Conservation (phyloP, 2,329 filamentous ascomycete species). For the Fusarium odoratissimum region DNA sequence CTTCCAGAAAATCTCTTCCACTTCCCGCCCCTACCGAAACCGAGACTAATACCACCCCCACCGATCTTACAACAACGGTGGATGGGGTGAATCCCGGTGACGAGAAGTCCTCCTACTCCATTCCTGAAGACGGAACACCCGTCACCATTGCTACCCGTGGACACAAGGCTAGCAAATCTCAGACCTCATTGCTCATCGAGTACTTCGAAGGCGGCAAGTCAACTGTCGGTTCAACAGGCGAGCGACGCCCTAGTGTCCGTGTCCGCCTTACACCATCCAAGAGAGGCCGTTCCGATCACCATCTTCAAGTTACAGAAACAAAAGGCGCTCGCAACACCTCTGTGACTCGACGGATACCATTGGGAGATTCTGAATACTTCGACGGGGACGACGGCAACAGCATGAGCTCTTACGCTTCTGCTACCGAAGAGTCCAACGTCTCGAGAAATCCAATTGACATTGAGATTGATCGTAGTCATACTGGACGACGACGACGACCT, state of each 20-base stretch:
- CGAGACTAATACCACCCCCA: slow-evolving; percentile 70
- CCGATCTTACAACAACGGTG: slow-evolving; percentile 64
- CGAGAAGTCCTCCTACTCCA: slow-evolving; percentile 79
- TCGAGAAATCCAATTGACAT: slow-evolving; percentile 85
- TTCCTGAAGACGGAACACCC: slow-evolving; percentile 88
- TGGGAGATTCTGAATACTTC: slow-evolving; percentile 55
- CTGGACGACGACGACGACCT: slow-evolving; percentile 63
- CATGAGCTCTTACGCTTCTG: slow-evolving; percentile 80
- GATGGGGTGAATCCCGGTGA: slow-evolving; percentile 76
- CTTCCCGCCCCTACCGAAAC: slow-evolving; percentile 84
- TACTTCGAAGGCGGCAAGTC: slow-evolving; percentile 87
- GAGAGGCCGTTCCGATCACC: slow-evolving; percentile 72
- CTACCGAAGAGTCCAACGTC: slow-evolving; percentile 82
- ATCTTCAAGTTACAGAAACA: slow-evolving; percentile 87
- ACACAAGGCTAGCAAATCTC: slow-evolving; percentile 72
- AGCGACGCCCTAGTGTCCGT: slow-evolving; percentile 83
- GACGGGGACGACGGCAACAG: slow-evolving; percentile 73
- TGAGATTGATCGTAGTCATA: slow-evolving; percentile 76
- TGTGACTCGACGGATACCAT: slow-evolving; percentile 64
- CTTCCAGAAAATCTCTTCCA: slow-evolving; percentile 70
- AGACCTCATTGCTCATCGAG: slow-evolving; percentile 93
- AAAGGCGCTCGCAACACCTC: slow-evolving; percentile 78
- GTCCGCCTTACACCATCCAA: slow-evolving; percentile 84
- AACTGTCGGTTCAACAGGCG: slow-evolving; percentile 63
- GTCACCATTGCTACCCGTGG: slow-evolving; percentile 88